Evolutionary conservation across 306 rosid genomes (phyloP).

Genomic region (Leucaena leucocephala): DNA sequence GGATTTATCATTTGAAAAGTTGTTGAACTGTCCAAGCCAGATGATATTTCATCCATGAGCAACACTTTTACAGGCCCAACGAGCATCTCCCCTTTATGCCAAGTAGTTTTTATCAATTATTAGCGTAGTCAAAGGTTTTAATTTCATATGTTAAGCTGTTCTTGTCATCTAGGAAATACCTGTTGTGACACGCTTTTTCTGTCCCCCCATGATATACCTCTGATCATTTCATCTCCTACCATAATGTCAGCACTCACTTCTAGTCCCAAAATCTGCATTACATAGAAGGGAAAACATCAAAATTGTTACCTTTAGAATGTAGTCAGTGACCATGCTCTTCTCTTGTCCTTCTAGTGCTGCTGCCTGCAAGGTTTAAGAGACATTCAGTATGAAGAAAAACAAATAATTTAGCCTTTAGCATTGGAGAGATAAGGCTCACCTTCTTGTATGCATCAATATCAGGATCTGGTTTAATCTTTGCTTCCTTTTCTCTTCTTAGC

Average conservation of each 20-base stretch:
- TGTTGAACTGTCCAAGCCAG: conserved; percentile 83
- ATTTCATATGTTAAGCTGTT: not conserved
- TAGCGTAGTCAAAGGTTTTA: not conserved
- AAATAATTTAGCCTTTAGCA: too few species aligned
- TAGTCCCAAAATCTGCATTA: conserved; percentile 78
- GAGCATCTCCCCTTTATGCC: conserved; percentile 73
- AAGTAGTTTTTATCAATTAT: conserved; percentile 11
- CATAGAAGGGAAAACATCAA: not conserved
- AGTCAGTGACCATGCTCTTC: conserved; percentile 59
- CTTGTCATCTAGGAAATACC: conserved; percentile 47
- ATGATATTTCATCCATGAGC: conserved; percentile 81
- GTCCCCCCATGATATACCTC: conserved; percentile 95
- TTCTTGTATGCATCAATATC: conserved; percentile 87
- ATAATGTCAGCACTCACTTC: conserved; percentile 61
- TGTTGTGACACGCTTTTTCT: conserved; percentile 84
- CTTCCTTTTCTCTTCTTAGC: conserved; percentile 77
- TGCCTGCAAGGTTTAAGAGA: conserved; percentile 51
- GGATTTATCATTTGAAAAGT: conserved; percentile 83
- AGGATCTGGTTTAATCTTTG: conserved; percentile 79
- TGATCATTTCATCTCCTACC: conserved; percentile 81
- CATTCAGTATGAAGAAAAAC: not conserved
- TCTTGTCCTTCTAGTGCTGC: conserved; percentile 71
- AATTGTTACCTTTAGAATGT: conserved; percentile 68
- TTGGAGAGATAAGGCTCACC: conserved; percentile 43
- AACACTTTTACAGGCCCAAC: conserved; percentile 84